Evolutionary conservation across 495 filamentous ascomycete species (phyloP), one percentile per base, ranked within the genome.

Genomic region (Diplogelasinospora grovesii): DNA sequence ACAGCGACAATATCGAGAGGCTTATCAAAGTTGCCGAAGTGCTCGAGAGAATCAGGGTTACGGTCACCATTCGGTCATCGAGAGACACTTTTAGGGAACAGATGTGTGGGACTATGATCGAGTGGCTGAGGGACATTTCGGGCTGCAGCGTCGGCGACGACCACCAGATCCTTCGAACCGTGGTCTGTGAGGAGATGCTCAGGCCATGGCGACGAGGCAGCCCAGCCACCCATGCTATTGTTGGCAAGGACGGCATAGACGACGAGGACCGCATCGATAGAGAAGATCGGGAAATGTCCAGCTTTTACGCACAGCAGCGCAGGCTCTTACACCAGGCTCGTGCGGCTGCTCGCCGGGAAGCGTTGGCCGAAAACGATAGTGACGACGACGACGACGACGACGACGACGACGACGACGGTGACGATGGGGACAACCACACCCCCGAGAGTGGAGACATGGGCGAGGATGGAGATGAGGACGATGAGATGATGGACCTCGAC

Each of bases 61-160:
- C 93, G 0, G 84, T 93, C 40, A 97, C 93, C 4, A 89, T 98
- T 44, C 81, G 92, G 5, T 96, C 93, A 21, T 73, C 93, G 0
- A 73, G 92, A 37, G 92, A 98, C 62, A 96, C 86, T 1, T 98
- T 95, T 68, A 73, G 92, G 44, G 92, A 98, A 64, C 85, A 96
- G 59, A 98, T 98, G 92, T 94, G 88, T 57, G 88, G 81, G 2
- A 90, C 89, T n/a, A 93, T 98, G 47, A 83, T 96, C 40, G 89
- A 96, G 53, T 98, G 93, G 93, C 75, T 98, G 2, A 71, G 78
- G 16, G 93, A 98, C 64, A 93, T 98, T 55, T 72, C 89, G 3
- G 89, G 89, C 15, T 95, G 90, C 59, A 86, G 79, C 52, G 81
- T 90, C 33, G 86, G 89, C 9, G 67, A 73, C 11, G 86, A 98